Evolutionary conservation across 2,329 filamentous ascomycete species (phyloP), one percentile per base, ranked within the genome.

Genomic region (Botrytis squamosa): DNA sequence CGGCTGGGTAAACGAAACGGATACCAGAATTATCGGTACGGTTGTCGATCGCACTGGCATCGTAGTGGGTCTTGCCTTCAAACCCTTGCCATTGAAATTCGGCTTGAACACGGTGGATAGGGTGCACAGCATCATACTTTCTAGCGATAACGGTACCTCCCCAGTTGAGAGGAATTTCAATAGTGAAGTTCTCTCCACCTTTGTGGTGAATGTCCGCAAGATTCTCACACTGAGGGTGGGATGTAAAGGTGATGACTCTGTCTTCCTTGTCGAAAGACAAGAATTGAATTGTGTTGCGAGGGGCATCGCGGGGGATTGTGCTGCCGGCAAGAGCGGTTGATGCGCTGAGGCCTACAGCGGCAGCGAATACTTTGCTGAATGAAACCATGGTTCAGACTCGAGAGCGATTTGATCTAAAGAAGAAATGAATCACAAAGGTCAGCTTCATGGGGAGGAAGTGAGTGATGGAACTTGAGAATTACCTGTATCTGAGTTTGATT

Each of bases 281-380:
- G 36, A 72, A 72, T 9, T 22, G 42, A 2, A 73, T 25, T 18
- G 44, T 29, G 40, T 73, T 67, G 44, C 12, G 22, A 6, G 16
- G 52, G 25, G 44, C 10, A 29, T 63, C 5, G 22, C 42, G 42
- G 42, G 42, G 49, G 25, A 73, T 22, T 29, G 33, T 22, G 40
- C 62, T 59, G 36, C 12, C 5, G 14, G 52, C 33, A n/a, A 38
- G 0, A 36, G 29, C 25, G 16, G 4, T 18, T 29, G 22, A 7
- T 36, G 20, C 2, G 49, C 8, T 1, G 63, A 38, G 0, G 44
- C n/a, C n/a, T 6, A 18, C 0, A 14, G 4, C 3, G 8, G 9
- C 18, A 9, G 0, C 2, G 25, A 3, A 4, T 0, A 36, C 0
- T 2, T 12, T 18, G 3, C 14, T 12, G 1, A 8, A 0, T 10